Conservation (phyloP, 177 flowering plant genomes). For the Vitis hybrid region DNA sequence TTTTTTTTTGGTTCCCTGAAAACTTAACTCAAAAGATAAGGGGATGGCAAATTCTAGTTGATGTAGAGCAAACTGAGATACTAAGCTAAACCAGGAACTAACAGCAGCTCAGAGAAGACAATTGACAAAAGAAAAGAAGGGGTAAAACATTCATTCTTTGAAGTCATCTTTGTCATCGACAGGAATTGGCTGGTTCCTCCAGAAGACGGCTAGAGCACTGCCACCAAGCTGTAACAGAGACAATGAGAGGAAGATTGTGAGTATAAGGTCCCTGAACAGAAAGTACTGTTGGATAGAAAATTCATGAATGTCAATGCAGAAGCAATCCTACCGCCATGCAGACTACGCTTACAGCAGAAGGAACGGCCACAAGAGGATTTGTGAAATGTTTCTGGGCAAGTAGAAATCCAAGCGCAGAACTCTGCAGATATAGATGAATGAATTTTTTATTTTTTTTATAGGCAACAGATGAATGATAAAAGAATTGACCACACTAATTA, state of each 20-base stretch:
- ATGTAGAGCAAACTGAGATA: too few species aligned
- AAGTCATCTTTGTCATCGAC: conserved; percentile 92
- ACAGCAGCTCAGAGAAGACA: too few species aligned
- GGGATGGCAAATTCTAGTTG: too few species aligned
- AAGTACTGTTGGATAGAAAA: not conserved
- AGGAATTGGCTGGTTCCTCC: conserved; percentile 85
- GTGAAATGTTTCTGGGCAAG: conserved; percentile 97
- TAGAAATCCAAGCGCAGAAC: conserved; percentile 97
- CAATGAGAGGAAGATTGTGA: not conserved
- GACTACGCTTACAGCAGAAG: conserved; percentile 97
- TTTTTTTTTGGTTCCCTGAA: too few species aligned
- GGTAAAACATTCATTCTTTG: conserved; percentile 52
- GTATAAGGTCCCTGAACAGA: not conserved
- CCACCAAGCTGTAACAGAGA: conserved; percentile 76
- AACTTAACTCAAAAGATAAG: too few species aligned
- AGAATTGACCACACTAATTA: not conserved
- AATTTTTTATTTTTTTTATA: not conserved
- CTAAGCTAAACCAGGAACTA: too few species aligned
- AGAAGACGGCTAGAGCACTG: conserved; percentile 86
- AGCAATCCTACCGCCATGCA: conserved; percentile 89
- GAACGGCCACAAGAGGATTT: conserved; percentile 96
- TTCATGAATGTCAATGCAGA: not conserved
- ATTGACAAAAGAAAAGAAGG: too few species aligned
- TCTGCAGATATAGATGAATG: conserved; percentile 42
- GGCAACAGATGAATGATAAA: conserved; percentile 3